Conservation (phyloP, 108 stramenopile species). For the Licmophora abbreviata region DNA sequence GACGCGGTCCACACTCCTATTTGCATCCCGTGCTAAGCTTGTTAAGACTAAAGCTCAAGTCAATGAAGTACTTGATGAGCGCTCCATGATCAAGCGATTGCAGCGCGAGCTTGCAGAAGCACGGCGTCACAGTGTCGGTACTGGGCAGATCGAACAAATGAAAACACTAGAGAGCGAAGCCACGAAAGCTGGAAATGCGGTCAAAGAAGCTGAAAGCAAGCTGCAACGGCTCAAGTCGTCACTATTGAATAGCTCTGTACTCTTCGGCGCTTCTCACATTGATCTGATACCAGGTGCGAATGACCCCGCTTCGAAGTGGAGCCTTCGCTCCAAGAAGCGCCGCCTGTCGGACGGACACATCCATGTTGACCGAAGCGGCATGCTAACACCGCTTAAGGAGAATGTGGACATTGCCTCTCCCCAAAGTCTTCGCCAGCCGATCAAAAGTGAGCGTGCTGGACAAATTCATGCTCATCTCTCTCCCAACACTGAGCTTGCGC, state of each 20-base stretch:
- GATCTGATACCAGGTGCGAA: too few relatives aligned
- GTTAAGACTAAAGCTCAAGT: slow-evolving; percentile 99
- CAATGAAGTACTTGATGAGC: slow-evolving; percentile 86
- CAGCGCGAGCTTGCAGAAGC: slow-evolving; percentile 92
- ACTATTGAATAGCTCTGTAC: slow-evolving; percentile 63
- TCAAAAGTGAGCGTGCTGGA: slow-evolving; percentile 11
- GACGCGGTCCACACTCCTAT: slow-evolving; percentile 94
- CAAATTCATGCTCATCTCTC: slow-evolving; percentile 8
- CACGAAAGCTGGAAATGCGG: slow-evolving; percentile 50
- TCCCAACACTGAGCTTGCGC: neutral
- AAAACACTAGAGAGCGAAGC: slow-evolving; percentile 40
- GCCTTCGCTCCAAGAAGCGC: slow-evolving; percentile 15
- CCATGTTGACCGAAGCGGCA: too few relatives aligned
- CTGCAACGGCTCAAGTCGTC: slow-evolving; percentile 64
- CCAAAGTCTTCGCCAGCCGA: neutral
- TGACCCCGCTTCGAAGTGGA: neutral
- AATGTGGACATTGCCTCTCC: neutral
- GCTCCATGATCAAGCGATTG: slow-evolving; percentile 64
- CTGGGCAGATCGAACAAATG: slow-evolving; percentile 34
- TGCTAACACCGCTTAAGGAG: neutral
- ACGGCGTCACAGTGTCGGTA: slow-evolving; percentile 76
- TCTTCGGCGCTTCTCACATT: slow-evolving; percentile 13
- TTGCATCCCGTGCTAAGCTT: slow-evolving; percentile 98
- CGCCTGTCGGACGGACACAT: slow-evolving; percentile 35
- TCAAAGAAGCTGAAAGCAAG: slow-evolving; percentile 60